Percentiles rank a stretch among this genome's conserved stretches.
phyloP scores from a whole-genome alignment of 2,329 filamentous ascomycete species.

The Aspergillus chevalieri region DNA sequence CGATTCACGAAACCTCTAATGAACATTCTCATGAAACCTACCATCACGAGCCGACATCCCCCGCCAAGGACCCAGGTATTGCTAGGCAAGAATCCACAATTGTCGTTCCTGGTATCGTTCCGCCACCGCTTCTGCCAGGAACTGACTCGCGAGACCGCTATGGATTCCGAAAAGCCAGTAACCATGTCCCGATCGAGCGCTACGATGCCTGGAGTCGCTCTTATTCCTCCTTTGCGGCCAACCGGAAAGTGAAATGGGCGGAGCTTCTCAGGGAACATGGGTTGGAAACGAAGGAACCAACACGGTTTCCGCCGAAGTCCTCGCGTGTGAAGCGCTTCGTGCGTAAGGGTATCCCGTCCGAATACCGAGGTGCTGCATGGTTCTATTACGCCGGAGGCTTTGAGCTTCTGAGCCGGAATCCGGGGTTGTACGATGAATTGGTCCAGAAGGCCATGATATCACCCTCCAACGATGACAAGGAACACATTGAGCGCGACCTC shows the following conservation, averaged over 20 bases:
- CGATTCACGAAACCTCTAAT: conserved; percentile 4
- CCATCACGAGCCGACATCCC: conserved; percentile 2
- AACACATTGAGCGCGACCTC: conserved; percentile 88
- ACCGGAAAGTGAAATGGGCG: conserved; percentile 76
- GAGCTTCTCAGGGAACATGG: conserved; percentile 69
- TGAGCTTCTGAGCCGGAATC: conserved; percentile 66
- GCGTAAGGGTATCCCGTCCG: conserved; percentile 86
- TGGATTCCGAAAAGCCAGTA: conserved; percentile 82
- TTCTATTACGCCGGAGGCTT: conserved; percentile 93
- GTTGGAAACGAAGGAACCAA: conserved; percentile 64
- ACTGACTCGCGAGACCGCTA: conserved; percentile 65
- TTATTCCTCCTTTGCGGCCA: conserved; percentile 69
- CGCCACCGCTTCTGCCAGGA: conserved; percentile 29
- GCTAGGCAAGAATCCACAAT: conserved; percentile 16
- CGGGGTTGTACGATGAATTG: conserved; percentile 68
- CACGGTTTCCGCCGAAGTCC: conserved; percentile 70
- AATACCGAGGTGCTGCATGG: conserved; percentile 94
- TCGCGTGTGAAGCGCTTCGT: conserved; percentile 85
- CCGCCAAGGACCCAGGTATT: background rate
- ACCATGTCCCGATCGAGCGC: conserved; percentile 67
- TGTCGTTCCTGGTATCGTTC: conserved; percentile 31
- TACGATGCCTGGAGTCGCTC: conserved; percentile 75
- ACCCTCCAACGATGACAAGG: conserved; percentile 66
- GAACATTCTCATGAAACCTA: conserved; percentile 5
- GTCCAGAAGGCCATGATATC: conserved; percentile 59